Percentiles rank a stretch among this genome's conserved stretches.
Evolutionary conservation across 306 rosid genomes (phyloP).

Genomic region (Acmispon strigosus): DNA sequence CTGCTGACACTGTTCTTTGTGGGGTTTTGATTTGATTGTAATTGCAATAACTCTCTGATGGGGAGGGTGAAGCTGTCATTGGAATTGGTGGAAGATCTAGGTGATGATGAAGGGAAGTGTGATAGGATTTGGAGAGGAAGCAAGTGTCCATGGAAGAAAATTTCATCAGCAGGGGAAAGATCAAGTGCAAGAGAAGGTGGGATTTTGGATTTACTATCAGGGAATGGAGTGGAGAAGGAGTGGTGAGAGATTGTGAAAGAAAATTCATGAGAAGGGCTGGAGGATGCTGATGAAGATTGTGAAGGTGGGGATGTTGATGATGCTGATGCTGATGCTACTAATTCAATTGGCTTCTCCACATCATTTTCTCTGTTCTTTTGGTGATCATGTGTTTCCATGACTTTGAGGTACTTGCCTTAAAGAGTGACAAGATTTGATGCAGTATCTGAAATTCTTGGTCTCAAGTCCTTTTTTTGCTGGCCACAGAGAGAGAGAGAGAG

Average conservation of each 20-base stretch:
- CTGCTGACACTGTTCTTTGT: conserved; percentile 14
- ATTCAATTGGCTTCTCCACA: conserved; percentile 18
- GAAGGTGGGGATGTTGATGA: conserved; percentile 24
- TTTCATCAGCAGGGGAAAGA: conserved; percentile 92
- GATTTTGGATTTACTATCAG: conserved; percentile 30
- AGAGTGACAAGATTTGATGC: conserved; percentile 28
- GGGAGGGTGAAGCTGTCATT: conserved; percentile 70
- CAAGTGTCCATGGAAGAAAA: conserved; percentile 95
- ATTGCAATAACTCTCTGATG: conserved; percentile 25
- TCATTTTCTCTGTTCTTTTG: conserved; percentile 34
- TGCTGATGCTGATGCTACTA: background rate
- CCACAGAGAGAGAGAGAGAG: background rate
- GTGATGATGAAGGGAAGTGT: conserved; percentile 62
- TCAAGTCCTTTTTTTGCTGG: conserved; percentile 20
- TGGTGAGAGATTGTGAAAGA: conserved; percentile 85
- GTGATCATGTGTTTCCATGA: conserved; percentile 54
- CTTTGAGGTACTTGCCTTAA: conserved; percentile 18
- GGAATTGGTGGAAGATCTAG: conserved; percentile 71
- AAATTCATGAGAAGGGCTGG: conserved; percentile 89
- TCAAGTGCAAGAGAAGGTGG: conserved; percentile 56
- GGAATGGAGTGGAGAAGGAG: conserved; percentile 32
- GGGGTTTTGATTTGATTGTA: background rate
- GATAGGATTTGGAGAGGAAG: conserved; percentile 90
- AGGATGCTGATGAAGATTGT: conserved; percentile 32
- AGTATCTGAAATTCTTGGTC: conserved; percentile 26